These are phyloP conservation scores for Erucastrum elatum DNA, from an alignment of 345 rosid species.

Conservation along the genomic window DNA sequence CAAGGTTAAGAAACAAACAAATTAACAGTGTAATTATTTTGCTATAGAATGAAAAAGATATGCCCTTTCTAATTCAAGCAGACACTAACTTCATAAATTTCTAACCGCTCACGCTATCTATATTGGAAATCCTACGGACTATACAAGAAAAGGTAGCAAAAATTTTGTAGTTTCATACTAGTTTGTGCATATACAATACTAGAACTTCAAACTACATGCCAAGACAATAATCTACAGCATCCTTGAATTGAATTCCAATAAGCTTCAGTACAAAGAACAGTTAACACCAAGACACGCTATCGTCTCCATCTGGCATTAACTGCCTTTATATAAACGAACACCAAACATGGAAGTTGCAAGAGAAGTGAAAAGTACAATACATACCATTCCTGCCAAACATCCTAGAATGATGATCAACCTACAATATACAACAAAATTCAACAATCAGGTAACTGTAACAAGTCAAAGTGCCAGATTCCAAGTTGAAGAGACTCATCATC, in stretches of 20 bases:
- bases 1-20: background rate
- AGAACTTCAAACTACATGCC: background rate
- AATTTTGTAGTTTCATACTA: background rate
- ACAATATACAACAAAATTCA: slow-evolving; percentile 20
- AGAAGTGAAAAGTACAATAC: slow-evolving; percentile 27
- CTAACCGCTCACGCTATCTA: background rate
- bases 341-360: background rate
- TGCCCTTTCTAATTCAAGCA: background rate
- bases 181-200: slow-evolving; percentile 1
- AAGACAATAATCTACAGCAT: background rate
- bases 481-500: background rate
- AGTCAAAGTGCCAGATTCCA: background rate
- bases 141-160: slow-evolving; percentile 9
- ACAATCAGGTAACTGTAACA: background rate
- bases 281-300: slow-evolving; percentile 11
- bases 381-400: slow-evolving; percentile 75
- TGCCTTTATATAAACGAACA: background rate
- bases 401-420: slow-evolving; percentile 70
- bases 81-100: background rate
- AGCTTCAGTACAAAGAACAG: background rate
- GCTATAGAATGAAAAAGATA: slow-evolving; percentile 9
- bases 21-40: background rate
- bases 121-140: background rate
- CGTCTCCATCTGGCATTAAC: background rate
- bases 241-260: slow-evolving; percentile 4